Conservation (phyloP, 2,329 filamentous ascomycete species). For the Neophaeococcomyces aloes region DNA sequence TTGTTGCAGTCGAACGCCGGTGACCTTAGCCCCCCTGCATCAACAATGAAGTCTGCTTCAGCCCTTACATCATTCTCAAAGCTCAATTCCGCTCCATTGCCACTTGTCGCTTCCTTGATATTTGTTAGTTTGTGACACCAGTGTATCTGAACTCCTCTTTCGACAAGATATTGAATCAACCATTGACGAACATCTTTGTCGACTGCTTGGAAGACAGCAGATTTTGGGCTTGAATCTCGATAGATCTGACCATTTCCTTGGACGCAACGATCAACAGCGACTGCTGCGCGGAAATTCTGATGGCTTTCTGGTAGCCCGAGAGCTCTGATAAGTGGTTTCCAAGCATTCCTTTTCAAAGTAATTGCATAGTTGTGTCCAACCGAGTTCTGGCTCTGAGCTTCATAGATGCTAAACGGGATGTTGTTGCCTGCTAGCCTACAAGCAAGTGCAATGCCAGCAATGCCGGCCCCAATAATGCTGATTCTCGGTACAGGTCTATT, state of each 20-base stretch:
- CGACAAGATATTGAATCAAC: neutral
- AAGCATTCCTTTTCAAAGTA: neutral
- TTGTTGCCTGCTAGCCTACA: neutral
- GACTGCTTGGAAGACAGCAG: neutral
- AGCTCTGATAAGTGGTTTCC: constrained; percentile 1
- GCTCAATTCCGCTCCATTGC: neutral
- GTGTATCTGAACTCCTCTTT: neutral
- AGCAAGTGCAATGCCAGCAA: constrained; percentile 1
- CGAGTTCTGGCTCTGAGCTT: neutral
- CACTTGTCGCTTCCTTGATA: neutral
- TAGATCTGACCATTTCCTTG: neutral
- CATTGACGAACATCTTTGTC: constrained; percentile 3
- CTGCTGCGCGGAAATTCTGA: neutral
- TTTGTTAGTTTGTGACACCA: constrained; percentile 6
- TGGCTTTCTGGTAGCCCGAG: neutral
- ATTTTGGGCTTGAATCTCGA: neutral
- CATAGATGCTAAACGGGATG: constrained; percentile 4
- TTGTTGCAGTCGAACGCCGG: neutral
- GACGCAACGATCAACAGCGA: constrained; percentile 4
- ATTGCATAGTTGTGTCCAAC: constrained; percentile 4
- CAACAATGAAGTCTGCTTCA: neutral
- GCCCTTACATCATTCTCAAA: neutral
- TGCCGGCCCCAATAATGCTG: constrained; percentile 5
- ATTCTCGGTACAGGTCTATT: neutral
- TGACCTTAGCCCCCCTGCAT: constrained; percentile 2